phyloP scores from a whole-genome alignment of 371 early-diverging fungal genomes.

The Mortierella sp. region DNA sequence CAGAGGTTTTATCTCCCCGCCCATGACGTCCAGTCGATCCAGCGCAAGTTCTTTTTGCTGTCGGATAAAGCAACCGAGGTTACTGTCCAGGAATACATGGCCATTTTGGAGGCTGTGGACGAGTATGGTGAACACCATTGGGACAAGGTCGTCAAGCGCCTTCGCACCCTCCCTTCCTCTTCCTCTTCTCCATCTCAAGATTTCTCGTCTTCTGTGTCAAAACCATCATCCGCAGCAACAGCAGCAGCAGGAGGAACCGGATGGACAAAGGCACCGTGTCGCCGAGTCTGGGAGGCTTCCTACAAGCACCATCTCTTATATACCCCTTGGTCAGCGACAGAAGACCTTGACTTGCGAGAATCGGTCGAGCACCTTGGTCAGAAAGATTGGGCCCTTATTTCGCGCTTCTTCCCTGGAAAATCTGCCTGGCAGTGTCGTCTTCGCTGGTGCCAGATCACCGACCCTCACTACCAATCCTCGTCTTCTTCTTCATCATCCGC shows the following conservation, averaged over 20 bases:
- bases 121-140: constrained; percentile 36
- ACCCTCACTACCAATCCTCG: not conserved
- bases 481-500: not conserved
- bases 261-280: constrained; percentile 53
- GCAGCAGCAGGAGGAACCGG: not conserved
- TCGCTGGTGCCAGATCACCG: constrained; percentile 52
- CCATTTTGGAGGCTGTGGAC: constrained; percentile 51
- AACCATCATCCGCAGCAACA: not conserved
- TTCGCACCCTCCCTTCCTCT: not conserved
- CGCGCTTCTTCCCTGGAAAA: constrained; percentile 53
- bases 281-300: constrained; percentile 51
- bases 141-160: constrained; percentile 39
- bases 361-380: constrained; percentile 26
- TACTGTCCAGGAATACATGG: constrained; percentile 48
- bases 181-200: not conserved
- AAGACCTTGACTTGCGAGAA: constrained; percentile 40
- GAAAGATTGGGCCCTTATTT: constrained; percentile 28
- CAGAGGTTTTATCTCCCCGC: constrained; percentile 44
- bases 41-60: constrained; percentile 44
- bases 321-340: constrained; percentile 39
- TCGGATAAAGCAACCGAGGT: constrained; percentile 47
- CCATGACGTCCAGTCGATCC: not conserved
- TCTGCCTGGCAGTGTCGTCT: constrained; percentile 53
- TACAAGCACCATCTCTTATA: constrained; percentile 40
- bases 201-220: not conserved